A percentile compares a stretch with the other conserved stretches of the same genome.
Conservation (phyloP, 805 yeast species). For the Lipomyces orientalis region DNA sequence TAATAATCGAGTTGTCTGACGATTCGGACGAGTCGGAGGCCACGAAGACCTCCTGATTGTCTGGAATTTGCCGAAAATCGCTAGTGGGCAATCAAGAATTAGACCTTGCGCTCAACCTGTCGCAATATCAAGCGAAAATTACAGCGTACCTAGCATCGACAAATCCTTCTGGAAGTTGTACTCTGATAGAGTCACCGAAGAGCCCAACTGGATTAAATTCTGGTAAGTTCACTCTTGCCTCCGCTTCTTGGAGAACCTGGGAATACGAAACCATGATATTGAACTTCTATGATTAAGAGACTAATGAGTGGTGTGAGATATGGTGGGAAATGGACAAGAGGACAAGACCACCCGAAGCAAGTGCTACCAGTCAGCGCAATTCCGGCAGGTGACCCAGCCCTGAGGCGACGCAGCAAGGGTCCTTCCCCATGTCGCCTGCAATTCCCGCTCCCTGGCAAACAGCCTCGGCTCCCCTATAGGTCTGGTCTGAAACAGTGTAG, state of each 20-base stretch:
- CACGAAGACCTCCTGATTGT: constrained; percentile 89
- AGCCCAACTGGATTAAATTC: constrained; percentile 45
- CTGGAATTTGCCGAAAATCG: constrained; percentile 80
- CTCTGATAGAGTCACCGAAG: constrained; percentile 83
- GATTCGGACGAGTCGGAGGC: constrained; percentile 44
- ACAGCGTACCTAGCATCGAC: constrained; percentile 63
- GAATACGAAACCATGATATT: constrained; percentile 14
- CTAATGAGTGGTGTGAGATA: background rate
- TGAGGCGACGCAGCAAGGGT: too few species aligned
- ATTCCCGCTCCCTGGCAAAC: too few species aligned
- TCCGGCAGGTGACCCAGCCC: too few species aligned
- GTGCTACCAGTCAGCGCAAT: too few species aligned
- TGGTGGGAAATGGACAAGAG: background rate
- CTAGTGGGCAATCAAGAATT: constrained; percentile 42
- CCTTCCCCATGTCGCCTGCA: too few species aligned
- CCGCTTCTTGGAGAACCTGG: constrained; percentile 17
- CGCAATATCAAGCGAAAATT: background rate
- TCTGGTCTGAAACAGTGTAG: background rate
- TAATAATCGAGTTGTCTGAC: constrained; percentile 46
- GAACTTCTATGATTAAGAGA: background rate
- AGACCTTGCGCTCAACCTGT: background rate
- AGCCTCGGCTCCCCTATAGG: background rate
- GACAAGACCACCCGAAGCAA: background rate
- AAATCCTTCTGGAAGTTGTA: constrained; percentile 62
- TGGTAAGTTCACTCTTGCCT: constrained; percentile 17